A percentile compares a stretch with the other conserved stretches of the same genome.
phyloP scores from a whole-genome alignment of 345 rosid genomes.

The Euclidium syriacum region DNA sequence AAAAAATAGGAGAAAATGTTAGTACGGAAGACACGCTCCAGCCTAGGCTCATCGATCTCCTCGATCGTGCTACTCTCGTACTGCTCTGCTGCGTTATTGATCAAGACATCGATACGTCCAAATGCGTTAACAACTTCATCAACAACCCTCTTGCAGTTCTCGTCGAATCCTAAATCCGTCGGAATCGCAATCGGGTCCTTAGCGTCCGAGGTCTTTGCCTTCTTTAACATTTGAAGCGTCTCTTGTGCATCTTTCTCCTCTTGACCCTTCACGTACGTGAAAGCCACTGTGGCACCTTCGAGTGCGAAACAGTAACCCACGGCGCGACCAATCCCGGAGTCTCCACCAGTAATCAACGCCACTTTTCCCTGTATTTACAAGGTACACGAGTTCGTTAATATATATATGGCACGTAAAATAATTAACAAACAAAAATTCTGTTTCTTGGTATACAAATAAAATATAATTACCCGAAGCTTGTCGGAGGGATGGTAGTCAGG shows the following conservation, averaged over 20 bases:
- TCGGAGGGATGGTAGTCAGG: slow-evolving; percentile 63
- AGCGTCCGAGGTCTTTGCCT: slow-evolving; percentile 38
- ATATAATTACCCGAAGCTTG: slow-evolving; percentile 51
- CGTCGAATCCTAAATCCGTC: slow-evolving; percentile 61
- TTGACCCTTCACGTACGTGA: slow-evolving; percentile 59
- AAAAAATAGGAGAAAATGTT: slow-evolving; percentile 69
- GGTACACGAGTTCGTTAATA: too few species aligned
- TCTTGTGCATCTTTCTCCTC: slow-evolving; percentile 74
- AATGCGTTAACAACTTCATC: slow-evolving; percentile 52
- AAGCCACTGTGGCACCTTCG: slow-evolving; percentile 76
- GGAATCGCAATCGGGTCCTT: slow-evolving; percentile 53
- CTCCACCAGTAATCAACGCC: slow-evolving; percentile 79
- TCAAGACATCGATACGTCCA: slow-evolving; percentile 58
- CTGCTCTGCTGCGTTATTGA: slow-evolving; percentile 73
- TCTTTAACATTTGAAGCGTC: slow-evolving; percentile 42
- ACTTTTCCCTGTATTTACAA: slow-evolving; percentile 52
- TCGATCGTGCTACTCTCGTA: slow-evolving; percentile 40
- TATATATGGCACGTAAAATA: not conserved
- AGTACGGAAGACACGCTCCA: slow-evolving; percentile 66
- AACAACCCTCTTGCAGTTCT: slow-evolving; percentile 59
- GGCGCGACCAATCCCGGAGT: slow-evolving; percentile 71
- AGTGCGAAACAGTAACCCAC: slow-evolving; percentile 44
- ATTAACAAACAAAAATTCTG: too few species aligned
- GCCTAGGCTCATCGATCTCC: slow-evolving; percentile 66
- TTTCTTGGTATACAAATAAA: too few species aligned